Evolutionary conservation across 2,329 filamentous ascomycete genomes (phyloP), one percentile per base, ranked within the genome.

Genomic region (Dactylellina parvicollis): DNA sequence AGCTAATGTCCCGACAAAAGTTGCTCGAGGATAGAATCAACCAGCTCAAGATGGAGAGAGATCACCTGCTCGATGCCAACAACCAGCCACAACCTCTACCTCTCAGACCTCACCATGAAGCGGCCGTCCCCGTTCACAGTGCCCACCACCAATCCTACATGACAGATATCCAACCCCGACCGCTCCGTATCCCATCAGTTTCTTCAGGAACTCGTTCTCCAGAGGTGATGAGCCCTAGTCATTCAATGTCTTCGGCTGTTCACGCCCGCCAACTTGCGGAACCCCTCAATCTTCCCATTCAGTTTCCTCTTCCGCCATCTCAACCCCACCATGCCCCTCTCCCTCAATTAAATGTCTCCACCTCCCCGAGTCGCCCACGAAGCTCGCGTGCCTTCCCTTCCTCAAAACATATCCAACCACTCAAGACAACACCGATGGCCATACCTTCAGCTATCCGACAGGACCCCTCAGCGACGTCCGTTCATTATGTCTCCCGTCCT

Each of bases 1-100:
- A 74, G 16, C 70, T 74, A 5, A 67, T 74, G 57, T 49, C 55
- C 5, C 40, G 70, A 42, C 70, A 74, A 34, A 67, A 54, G 52
- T 24, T 69, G 32, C 70, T 74, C 9, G 70, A 74, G 26, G 70
- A 74, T 24, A 54, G 50, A 10, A 74, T 74, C 62, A 67, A 74
- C 26, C 70, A 74, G 18, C 42, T 74, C 12, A 69, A 69, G 55
- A 9, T 69, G 32, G 62, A 74, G 24, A 47, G 70, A 42, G 64
- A 74, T 28, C 62, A 67, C 18, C 70, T 74, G 14, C 26, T 74
- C n/a, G 70, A 74, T 40, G 32, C 60, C 3, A 69, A 69, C 32
- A 42, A 18, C 9, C 50, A 46, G 38, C 50, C 50, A 4, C 44
- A 50, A 16, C 59, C 40, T 20, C 60, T 65, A 30, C 54, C 60